These are phyloP conservation scores for Erythrophleum fordii DNA, from an alignment of 306 rosid genomes.

Conservation along the genomic window DNA sequence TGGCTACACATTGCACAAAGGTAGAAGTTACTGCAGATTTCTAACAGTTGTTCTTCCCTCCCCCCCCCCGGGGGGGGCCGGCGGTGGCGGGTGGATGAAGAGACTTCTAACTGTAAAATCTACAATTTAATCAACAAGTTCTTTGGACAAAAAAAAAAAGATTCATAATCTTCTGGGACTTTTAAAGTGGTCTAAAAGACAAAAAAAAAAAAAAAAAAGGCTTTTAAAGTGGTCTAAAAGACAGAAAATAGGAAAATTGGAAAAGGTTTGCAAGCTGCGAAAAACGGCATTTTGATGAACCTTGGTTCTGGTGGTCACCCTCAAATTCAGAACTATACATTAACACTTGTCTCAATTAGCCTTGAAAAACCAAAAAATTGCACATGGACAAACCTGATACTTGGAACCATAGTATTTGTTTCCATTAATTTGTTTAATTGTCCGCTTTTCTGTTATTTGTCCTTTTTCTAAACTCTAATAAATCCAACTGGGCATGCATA, in stretches of 20 bases:
- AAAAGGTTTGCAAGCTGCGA: neutral
- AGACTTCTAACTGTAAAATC: too few relatives aligned
- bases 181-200: neutral
- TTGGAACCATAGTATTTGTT: neutral
- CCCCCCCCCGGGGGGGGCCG: too few relatives aligned
- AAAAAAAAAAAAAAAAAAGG: too few relatives aligned
- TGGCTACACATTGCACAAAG: too few relatives aligned
- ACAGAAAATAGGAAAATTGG: neutral
- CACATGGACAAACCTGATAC: neutral
- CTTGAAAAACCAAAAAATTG: neutral
- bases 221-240: neutral
- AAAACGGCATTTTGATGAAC: neutral
- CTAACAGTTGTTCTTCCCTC: too few relatives aligned
- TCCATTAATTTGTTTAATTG: neutral
- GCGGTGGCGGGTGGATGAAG: too few relatives aligned
- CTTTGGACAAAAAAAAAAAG: too few relatives aligned
- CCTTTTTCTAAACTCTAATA: neutral
- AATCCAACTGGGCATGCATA: neutral
- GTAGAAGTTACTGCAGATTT: too few relatives aligned
- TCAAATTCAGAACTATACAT: neutral
- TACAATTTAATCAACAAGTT: neutral
- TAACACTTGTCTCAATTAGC: neutral
- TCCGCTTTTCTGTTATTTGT: neutral
- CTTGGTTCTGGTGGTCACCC: neutral
- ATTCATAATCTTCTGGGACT: neutral